These are phyloP conservation scores for Amylostereum chailletii DNA, from an alignment of 1,284 basidiomycete species.

Conservation along the genomic window DNA sequence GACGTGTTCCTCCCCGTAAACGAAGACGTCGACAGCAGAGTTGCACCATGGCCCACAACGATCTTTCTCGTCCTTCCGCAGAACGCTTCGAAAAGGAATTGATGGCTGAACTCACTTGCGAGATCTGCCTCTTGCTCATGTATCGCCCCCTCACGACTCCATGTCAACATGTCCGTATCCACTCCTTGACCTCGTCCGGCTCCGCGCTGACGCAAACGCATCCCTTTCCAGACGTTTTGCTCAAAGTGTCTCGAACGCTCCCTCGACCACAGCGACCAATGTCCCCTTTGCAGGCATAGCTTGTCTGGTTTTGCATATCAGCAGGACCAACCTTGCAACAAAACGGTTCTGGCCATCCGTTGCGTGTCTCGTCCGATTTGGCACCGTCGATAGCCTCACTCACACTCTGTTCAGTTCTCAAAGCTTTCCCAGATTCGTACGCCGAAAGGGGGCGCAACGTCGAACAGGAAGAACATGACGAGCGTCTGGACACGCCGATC, in stretches of 20 bases:
- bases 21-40: constrained; percentile 14
- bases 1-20: constrained; percentile 14
- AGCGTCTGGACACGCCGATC: constrained; percentile 80
- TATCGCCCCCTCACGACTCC: constrained; percentile 87
- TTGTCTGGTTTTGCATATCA: constrained; percentile 77
- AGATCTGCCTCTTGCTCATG: constrained; percentile 83
- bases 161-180: constrained; percentile 77
- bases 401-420: constrained; percentile 37
- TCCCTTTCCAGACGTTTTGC: constrained; percentile 72
- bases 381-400: no score
- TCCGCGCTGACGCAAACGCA: not conserved
- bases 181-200: constrained; percentile 2
- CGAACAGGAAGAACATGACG: constrained; percentile 69
- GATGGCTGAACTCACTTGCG: constrained; percentile 71
- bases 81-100: constrained; percentile 62
- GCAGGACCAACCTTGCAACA: constrained; percentile 69
- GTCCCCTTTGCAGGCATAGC: constrained; percentile 79
- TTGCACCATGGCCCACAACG: constrained; percentile 15
- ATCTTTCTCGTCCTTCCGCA: constrained; percentile 20
- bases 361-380: constrained; percentile 9
- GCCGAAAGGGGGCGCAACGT: constrained; percentile 49
- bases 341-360: constrained; percentile 64
- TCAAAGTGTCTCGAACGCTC: constrained; percentile 81
- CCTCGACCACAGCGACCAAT: constrained; percentile 75
- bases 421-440: constrained; percentile 52